Evolutionary conservation across 2,329 filamentous ascomycete genomes (phyloP).

Genomic region (Penicillium hordei): DNA sequence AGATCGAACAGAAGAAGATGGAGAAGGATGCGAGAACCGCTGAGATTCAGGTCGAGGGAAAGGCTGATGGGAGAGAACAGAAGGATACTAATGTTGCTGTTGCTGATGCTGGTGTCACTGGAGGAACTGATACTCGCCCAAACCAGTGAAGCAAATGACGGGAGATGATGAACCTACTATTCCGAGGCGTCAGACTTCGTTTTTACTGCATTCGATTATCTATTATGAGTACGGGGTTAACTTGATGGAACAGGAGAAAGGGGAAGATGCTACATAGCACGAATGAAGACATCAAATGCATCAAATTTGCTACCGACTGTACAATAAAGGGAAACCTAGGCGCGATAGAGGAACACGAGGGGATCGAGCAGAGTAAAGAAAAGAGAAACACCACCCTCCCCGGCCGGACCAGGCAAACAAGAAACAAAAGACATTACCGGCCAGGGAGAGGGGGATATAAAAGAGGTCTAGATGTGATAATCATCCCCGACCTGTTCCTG

Average conservation of each 20-base stretch:
- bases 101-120: background rate
- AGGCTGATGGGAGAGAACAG: background rate
- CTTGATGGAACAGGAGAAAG: background rate
- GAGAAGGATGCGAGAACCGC: background rate
- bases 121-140: background rate
- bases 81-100: background rate
- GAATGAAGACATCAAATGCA: constrained; percentile 28
- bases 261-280: background rate
- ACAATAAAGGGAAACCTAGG: constrained; percentile 28
- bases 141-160: background rate
- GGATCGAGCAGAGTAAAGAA: constrained; percentile 26
- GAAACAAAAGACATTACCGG: constrained; percentile 18
- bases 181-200: background rate
- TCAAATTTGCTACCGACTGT: constrained; percentile 32
- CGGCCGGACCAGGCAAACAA: constrained; percentile 8
- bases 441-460: constrained; percentile 14
- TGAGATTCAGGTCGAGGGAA: background rate
- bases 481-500: constrained; percentile 19
- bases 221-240: background rate
- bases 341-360: constrained; percentile 26
- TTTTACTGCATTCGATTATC: background rate
- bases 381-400: constrained; percentile 23
- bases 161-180: background rate
- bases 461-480: constrained; percentile 21
- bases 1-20: constrained; percentile 11